A percentile compares a stretch with the other conserved stretches of the same genome.
Evolutionary conservation across 2,329 filamentous ascomycete genomes (phyloP).

Genomic region (Thermothelomyces thermophilus): DNA sequence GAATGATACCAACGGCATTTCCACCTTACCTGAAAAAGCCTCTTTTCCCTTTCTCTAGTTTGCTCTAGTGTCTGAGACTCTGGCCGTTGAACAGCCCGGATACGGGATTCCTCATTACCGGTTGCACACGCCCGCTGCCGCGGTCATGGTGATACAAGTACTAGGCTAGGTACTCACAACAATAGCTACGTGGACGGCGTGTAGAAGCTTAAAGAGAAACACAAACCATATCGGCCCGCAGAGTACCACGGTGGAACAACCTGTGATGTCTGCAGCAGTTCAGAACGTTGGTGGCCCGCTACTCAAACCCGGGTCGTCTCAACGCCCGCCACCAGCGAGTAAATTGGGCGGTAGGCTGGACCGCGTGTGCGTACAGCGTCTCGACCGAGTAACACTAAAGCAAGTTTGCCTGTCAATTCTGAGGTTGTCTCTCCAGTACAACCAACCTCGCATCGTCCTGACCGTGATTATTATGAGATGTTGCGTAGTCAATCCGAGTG

Average conservation of each 20-base stretch:
- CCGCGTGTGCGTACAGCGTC: not conserved
- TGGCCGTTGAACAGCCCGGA: not conserved
- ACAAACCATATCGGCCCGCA: not conserved
- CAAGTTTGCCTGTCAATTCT: not conserved
- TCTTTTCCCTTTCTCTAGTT: not conserved
- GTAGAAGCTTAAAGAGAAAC: not conserved
- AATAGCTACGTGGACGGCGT: constrained; percentile 1
- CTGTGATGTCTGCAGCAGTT: not conserved
- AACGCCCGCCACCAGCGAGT: not conserved
- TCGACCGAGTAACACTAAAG: not conserved
- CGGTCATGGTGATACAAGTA: constrained; percentile 1
- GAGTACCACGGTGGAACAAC: not conserved
- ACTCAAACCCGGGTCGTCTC: too few relatives aligned
- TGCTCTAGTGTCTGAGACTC: too few relatives aligned
- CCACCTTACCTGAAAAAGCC: too few relatives aligned
- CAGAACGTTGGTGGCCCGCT: too few relatives aligned
- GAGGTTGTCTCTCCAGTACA: not conserved
- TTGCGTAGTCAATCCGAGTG: not conserved
- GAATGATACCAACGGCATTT: not conserved
- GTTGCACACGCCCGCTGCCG: not conserved
- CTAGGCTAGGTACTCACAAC: not conserved
- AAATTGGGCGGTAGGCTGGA: not conserved
- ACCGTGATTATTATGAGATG: not conserved
- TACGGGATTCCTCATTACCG: not conserved
- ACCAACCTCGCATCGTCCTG: not conserved